Percentiles rank a stretch among this genome's conserved stretches.
Conservation (phyloP, 2,329 filamentous ascomycete genomes). For the Neofusicoccum ribis region DNA sequence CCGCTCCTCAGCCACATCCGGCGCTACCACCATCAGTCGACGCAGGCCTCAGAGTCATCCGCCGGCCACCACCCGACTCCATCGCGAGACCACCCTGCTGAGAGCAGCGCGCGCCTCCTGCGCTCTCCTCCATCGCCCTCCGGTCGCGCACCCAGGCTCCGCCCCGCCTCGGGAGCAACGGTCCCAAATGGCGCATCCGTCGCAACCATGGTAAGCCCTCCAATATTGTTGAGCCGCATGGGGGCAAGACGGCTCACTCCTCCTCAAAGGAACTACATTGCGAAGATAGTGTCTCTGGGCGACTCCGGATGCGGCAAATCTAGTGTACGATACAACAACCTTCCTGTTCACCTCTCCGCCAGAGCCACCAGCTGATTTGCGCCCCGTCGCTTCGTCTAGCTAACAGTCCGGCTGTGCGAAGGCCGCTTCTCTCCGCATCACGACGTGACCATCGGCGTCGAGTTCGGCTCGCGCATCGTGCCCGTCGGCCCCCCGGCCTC, state of each 20-base stretch:
- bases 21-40: neutral
- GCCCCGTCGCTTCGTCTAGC: constrained; percentile 43
- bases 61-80: constrained; percentile 4
- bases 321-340: constrained; percentile 49
- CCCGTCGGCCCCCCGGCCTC: constrained; percentile 82
- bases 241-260: constrained; percentile 53
- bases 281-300: constrained; percentile 96
- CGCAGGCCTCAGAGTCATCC: constrained; percentile 7
- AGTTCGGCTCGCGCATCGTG: constrained; percentile 91
- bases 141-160: neutral
- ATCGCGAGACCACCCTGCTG: neutral
- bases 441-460: constrained; percentile 96
- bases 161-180: neutral
- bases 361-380: constrained; percentile 13
- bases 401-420: constrained; percentile 94
- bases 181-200: constrained; percentile 14
- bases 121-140: neutral
- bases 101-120: neutral
- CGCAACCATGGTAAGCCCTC: constrained; percentile 15
- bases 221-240: constrained; percentile 12
- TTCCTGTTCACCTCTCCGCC: neutral
- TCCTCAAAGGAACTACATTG: constrained; percentile 85
- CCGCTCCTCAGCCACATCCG: neutral
- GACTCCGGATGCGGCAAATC: constrained; percentile 97
- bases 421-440: constrained; percentile 91